Percentiles rank a stretch among this genome's conserved stretches.
Conservation (phyloP, 2,329 filamentous ascomycete genomes). For the Zymoseptoria passerinii region DNA sequence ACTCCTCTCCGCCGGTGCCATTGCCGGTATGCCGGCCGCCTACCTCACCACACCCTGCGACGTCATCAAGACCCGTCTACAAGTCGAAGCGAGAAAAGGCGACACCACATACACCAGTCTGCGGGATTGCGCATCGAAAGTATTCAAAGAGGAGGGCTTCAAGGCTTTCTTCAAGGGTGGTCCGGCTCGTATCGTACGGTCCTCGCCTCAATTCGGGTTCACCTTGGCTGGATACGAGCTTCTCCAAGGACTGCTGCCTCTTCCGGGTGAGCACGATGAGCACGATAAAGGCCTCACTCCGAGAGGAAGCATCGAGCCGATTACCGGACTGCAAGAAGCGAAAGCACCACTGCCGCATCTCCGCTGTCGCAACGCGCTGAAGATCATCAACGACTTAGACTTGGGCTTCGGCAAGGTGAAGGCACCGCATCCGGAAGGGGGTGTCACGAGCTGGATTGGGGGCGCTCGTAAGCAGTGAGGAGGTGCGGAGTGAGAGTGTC, state of each 20-base stretch:
- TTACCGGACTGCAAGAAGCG: slow-evolving; percentile 55
- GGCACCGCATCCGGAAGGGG: slow-evolving; percentile 20
- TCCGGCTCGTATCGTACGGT: slow-evolving; percentile 86
- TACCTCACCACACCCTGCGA: slow-evolving; percentile 97
- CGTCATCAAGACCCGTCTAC: slow-evolving; percentile 96
- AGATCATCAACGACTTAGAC: slow-evolving; percentile 90
- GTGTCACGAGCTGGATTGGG: slow-evolving; percentile 8
- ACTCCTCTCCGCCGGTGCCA: slow-evolving; percentile 87
- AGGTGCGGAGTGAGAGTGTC: not conserved
- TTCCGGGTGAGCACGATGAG: slow-evolving; percentile 54
- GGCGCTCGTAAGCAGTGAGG: not conserved
- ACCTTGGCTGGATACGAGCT: slow-evolving; percentile 93
- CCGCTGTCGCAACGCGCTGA: slow-evolving; percentile 79
- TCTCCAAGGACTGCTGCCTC: slow-evolving; percentile 70
- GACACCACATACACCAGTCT: slow-evolving; percentile 81
- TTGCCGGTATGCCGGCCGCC: slow-evolving; percentile 50
- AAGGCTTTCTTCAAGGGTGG: slow-evolving; percentile 98
- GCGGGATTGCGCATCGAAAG: slow-evolving; percentile 73
- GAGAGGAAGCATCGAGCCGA: slow-evolving; percentile 53
- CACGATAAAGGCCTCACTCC: slow-evolving; percentile 41
- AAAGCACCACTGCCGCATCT: slow-evolving; percentile 57
- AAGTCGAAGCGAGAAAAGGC: slow-evolving; percentile 95
- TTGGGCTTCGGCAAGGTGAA: slow-evolving; percentile 78
- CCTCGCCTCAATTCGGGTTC: slow-evolving; percentile 95
- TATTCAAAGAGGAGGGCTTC: slow-evolving; percentile 87